phyloP scores from a whole-genome alignment of 495 filamentous ascomycete genomes.

The Podospora australis region DNA sequence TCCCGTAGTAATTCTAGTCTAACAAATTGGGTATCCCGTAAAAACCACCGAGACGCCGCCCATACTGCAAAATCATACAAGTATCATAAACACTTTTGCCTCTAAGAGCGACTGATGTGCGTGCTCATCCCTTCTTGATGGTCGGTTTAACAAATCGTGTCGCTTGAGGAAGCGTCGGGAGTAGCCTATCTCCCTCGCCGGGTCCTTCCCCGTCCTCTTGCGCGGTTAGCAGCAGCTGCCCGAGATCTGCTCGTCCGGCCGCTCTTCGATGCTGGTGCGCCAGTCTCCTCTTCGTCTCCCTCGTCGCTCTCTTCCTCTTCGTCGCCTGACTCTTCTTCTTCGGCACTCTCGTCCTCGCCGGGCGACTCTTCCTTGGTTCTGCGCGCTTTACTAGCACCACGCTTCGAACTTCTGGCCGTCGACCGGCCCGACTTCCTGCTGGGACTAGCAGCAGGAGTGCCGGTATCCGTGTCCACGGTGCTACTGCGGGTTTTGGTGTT shows the following conservation, averaged over 20 bases:
- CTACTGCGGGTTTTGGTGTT: constrained; percentile 39
- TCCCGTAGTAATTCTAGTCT: too few species aligned
- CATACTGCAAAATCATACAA: too few species aligned
- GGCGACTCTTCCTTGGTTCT: constrained; percentile 46
- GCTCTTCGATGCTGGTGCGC: constrained; percentile 17
- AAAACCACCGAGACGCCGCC: background rate
- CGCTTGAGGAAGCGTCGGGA: too few species aligned
- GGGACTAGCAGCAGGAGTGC: constrained; percentile 31
- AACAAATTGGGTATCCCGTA: background rate
- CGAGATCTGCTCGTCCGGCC: constrained; percentile 18
- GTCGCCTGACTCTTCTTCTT: constrained; percentile 50
- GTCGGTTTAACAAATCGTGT: too few species aligned
- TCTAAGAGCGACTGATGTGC: too few species aligned
- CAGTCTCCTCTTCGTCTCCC: constrained; percentile 24
- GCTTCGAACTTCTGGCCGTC: constrained; percentile 33
- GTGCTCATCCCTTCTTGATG: too few species aligned
- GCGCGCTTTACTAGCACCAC: constrained; percentile 33
- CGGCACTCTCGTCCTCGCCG: constrained; percentile 60
- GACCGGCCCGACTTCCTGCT: constrained; percentile 28
- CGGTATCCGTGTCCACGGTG: constrained; percentile 49
- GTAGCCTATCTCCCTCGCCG: constrained; percentile 24
- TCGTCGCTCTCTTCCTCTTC: constrained; percentile 34
- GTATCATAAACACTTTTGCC: too few species aligned
- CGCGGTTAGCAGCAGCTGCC: constrained; percentile 14
- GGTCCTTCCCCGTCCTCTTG: constrained; percentile 15